These are phyloP conservation scores for Aspergillus ochraceoroseus DNA, from an alignment of 2,329 filamentous ascomycete genomes.

Conservation along the genomic window DNA sequence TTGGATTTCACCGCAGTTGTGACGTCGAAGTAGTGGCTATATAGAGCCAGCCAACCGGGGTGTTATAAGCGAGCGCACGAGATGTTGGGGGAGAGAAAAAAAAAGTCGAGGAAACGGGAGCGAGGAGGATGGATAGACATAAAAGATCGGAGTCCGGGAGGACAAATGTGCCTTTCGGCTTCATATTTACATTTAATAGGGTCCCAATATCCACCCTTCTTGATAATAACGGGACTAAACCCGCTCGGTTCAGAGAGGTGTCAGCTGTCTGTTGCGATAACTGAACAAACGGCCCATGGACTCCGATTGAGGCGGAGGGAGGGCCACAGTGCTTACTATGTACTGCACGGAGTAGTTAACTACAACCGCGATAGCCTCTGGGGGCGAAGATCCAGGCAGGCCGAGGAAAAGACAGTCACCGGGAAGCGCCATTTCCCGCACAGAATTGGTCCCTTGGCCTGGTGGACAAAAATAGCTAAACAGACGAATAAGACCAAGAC, in stretches of 20 bases:
- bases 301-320: slow-evolving; percentile 9
- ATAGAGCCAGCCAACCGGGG: neutral
- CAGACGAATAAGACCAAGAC: slow-evolving; percentile 4
- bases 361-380: slow-evolving; percentile 14
- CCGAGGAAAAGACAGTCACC: slow-evolving; percentile 1
- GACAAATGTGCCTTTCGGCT: no score
- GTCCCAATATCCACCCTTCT: no score
- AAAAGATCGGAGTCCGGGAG: no score
- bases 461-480: neutral
- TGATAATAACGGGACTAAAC: no score
- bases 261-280: slow-evolving; percentile 5
- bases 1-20: slow-evolving; percentile 11
- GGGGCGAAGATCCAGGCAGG: neutral
- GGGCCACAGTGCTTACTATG: no score
- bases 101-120: neutral
- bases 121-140: no score
- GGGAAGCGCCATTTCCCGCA: slow-evolving; percentile 13
- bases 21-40: slow-evolving; percentile 10
- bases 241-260: no score
- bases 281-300: neutral
- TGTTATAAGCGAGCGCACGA: neutral
- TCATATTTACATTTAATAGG: no score
- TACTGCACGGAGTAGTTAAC: no score
- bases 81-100: neutral
- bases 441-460: slow-evolving; percentile 5